phyloP scores from a whole-genome alignment of 768 basidiomycete genomes.

The Gelatoporia subvermispora region DNA sequence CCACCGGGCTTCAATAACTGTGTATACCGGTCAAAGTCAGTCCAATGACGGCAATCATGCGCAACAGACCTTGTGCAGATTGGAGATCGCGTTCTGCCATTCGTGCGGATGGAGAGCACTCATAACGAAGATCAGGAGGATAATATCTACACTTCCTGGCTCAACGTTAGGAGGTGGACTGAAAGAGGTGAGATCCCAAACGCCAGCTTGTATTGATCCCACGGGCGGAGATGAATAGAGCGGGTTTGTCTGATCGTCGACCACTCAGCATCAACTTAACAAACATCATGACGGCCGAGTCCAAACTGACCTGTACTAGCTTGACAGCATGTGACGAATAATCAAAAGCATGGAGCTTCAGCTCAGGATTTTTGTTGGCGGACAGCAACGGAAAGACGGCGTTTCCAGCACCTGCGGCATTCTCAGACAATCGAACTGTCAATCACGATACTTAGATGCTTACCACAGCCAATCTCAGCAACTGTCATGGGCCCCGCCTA shows the following conservation, averaged over 20 bases:
- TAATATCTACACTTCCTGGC: constrained; percentile 75
- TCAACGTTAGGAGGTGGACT: constrained; percentile 58
- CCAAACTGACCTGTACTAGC: constrained; percentile 67
- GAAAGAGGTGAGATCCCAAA: constrained; percentile 85
- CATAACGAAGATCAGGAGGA: constrained; percentile 90
- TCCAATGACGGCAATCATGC: neutral
- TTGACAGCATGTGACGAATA: constrained; percentile 87
- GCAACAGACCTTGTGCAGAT: constrained; percentile 60
- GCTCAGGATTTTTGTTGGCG: constrained; percentile 75
- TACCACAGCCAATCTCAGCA: constrained; percentile 90
- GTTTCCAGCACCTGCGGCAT: constrained; percentile 81
- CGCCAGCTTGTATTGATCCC: constrained; percentile 71
- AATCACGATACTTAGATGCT: constrained; percentile 14
- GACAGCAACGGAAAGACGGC: constrained; percentile 84
- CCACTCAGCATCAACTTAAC: neutral
- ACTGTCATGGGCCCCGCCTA: constrained; percentile 77
- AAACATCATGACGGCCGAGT: no score
- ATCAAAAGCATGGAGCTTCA: constrained; percentile 80
- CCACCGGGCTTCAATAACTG: constrained; percentile 93
- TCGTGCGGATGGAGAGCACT: constrained; percentile 91
- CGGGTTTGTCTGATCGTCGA: constrained; percentile 51
- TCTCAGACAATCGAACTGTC: neutral
- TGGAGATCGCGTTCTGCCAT: constrained; percentile 79
- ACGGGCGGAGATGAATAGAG: constrained; percentile 62
- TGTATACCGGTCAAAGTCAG: neutral